Percentiles rank a stretch among this genome's conserved stretches.
phyloP scores from a whole-genome alignment of 805 yeast genomes.

The Ogataea trehalophila region DNA sequence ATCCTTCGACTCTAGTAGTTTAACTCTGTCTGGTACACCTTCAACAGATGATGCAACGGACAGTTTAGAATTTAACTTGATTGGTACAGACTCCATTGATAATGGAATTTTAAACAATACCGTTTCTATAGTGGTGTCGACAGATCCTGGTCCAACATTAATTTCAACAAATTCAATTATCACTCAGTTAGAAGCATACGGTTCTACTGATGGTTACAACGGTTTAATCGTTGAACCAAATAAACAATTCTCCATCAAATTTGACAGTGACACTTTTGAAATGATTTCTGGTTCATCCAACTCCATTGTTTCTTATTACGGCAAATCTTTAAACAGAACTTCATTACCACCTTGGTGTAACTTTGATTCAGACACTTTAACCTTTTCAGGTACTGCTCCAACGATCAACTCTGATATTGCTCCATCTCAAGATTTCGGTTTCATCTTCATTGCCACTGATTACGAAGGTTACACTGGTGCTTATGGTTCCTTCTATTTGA shows the following conservation, averaged over 20 bases:
- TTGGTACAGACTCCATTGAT: slow-evolving; percentile 53
- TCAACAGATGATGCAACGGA: slow-evolving; percentile 38
- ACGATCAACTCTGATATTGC: slow-evolving; percentile 81
- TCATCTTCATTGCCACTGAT: slow-evolving; percentile 77
- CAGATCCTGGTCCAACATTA: slow-evolving; percentile 49
- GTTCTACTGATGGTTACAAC: slow-evolving; percentile 70
- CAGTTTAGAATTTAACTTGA: slow-evolving; percentile 44
- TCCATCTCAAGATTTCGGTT: slow-evolving; percentile 69
- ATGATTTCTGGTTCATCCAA: slow-evolving; percentile 38
- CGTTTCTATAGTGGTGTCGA: slow-evolving; percentile 58
- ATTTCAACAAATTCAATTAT: slow-evolving; percentile 38
- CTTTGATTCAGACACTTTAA: slow-evolving; percentile 57
- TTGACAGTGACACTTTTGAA: slow-evolving; percentile 57
- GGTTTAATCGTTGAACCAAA: slow-evolving; percentile 75
- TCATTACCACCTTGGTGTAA: slow-evolving; percentile 89
- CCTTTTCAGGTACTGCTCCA: slow-evolving; percentile 87
- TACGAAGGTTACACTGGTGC: slow-evolving; percentile 69
- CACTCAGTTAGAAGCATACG: slow-evolving; percentile 54
- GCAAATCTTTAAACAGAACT: slow-evolving; percentile 73
- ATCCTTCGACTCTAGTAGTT: slow-evolving; percentile 54
- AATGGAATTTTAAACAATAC: slow-evolving; percentile 45
- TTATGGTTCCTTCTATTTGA: slow-evolving; percentile 60
- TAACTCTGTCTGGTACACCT: slow-evolving; percentile 71
- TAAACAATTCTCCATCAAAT: slow-evolving; percentile 56
- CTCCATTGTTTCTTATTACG: slow-evolving; percentile 64